Percentiles rank a stretch among this genome's conserved stretches.
Evolutionary conservation across 202 grass and related monocot species (phyloP).

Genomic region (Schoenoplectus tabernaemontani): DNA sequence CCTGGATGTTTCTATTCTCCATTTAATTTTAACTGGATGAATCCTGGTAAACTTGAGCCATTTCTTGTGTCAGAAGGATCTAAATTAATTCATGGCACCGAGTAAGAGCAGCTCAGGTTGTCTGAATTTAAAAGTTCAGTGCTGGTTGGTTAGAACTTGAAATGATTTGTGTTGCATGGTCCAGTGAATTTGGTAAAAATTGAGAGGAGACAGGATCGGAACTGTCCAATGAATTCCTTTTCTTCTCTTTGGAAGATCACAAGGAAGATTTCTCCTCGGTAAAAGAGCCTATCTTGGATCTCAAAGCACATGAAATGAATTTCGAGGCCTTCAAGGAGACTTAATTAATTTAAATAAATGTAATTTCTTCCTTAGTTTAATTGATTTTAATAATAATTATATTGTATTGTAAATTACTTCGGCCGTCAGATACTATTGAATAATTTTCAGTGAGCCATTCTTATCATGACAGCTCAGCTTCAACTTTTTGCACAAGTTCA

Average conservation of each 20-base stretch:
- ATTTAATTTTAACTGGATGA: neutral
- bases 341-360: neutral
- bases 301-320: neutral
- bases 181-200: neutral
- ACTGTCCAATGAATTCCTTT: neutral
- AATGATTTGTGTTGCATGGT: neutral
- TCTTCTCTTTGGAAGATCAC: neutral
- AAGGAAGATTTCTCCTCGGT: neutral
- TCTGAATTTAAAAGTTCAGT: neutral
- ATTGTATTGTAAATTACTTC: neutral
- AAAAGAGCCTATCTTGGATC: conserved; percentile 6
- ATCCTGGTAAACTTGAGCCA: neutral
- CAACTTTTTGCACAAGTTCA: neutral
- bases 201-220: neutral
- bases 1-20: neutral
- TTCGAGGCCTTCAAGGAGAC: neutral
- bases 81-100: neutral
- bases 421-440: neutral
- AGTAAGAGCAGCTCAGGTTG: too few species aligned
- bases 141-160: neutral
- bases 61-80: neutral
- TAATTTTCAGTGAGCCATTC: neutral
- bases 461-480: conserved; percentile 19
- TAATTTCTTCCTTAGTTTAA: neutral
- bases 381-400: neutral